phyloP scores from a whole-genome alignment of 306 rosid species.

The Cercis canadensis region DNA sequence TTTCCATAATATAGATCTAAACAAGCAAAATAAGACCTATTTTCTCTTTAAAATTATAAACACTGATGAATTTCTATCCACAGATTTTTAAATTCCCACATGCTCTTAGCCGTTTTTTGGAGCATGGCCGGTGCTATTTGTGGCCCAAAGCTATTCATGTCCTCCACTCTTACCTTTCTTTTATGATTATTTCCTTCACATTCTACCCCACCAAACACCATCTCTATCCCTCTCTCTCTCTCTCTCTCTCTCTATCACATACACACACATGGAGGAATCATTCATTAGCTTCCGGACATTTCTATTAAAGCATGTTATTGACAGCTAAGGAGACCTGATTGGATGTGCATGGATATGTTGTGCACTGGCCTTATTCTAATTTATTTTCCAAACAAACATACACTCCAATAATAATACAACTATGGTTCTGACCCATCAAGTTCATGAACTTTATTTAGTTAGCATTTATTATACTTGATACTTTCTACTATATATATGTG shows the following conservation, averaged over 20 bases:
- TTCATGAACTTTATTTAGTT: conserved; percentile 31
- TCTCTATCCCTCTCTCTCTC: conserved; percentile 31
- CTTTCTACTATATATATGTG: conserved; percentile 39
- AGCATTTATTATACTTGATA: conserved; percentile 25
- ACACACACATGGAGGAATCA: conserved; percentile 72
- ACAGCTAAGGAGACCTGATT: conserved; percentile 60
- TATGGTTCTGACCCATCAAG: background rate
- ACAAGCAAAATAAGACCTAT: conserved; percentile 23
- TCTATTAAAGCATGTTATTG: conserved; percentile 56
- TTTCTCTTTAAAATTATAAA: background rate
- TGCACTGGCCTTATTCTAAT: conserved; percentile 35
- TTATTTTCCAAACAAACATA: conserved; percentile 30
- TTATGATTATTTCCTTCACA: conserved; percentile 47
- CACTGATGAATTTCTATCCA: conserved; percentile 35
- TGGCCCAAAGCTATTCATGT: conserved; percentile 53
- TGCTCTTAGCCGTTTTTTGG: conserved; percentile 15
- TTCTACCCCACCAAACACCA: conserved; percentile 56
- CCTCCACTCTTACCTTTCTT: conserved; percentile 43
- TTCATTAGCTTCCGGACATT: conserved; percentile 79
- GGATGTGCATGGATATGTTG: conserved; percentile 50
- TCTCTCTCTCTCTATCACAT: background rate
- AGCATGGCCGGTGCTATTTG: conserved; percentile 54
- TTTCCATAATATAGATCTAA: conserved; percentile 29
- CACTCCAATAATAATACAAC: background rate
- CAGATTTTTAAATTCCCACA: conserved; percentile 35